Evolutionary conservation across 2,329 filamentous ascomycete genomes (phyloP), one percentile per base, ranked within the genome.

Genomic region (Claviceps humidiphila): DNA sequence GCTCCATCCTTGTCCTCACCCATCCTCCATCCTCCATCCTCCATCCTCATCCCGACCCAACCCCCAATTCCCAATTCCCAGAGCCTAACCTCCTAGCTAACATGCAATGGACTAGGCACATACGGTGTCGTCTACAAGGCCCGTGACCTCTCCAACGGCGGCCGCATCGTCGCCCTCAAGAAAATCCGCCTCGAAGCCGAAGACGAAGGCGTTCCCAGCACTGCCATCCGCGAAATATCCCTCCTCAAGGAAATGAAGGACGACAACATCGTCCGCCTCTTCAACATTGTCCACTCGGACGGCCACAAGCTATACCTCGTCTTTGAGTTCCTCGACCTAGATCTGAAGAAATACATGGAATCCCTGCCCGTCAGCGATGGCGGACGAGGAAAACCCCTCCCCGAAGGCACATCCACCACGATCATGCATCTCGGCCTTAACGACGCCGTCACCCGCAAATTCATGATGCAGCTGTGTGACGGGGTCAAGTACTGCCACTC

Each of bases 101-200:
- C 30, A 39, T 14, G n/a, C 30, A 34, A 11, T 34, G 30, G 30
- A 11, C 49, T 50, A 95, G 89, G 89, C 63, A 95, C 89, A 16
- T 95, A 95, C 66, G 89, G 89, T 68, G 89, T 95, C 57, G 89
- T 95, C 57, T 95, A 95, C 80, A 95, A 95, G 71, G 89, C 89
- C 54, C 82, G 85, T 59, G 89, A 95, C 68, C 84, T 95, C 55
- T 80, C 80, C 58, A 84, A 90, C 64, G 77, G 78, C 59, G 87
- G 87, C 63, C 85, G 87, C 61, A 93, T 95, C 61, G 89, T 95
- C 57, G 89, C 89, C 22, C 75, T 95, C 60, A 95, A 95, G 77
- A 95, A 95, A 75, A 95, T 95, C 63, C 86, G 89, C 57, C 85
- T 95, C 61, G 90, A 95, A 66, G 89, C 89, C 57, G 90, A 95